A percentile compares a stretch with the other conserved stretches of the same genome.
Conservation (phyloP, 2,329 filamentous ascomycete species). For the Diplodia seriata region DNA sequence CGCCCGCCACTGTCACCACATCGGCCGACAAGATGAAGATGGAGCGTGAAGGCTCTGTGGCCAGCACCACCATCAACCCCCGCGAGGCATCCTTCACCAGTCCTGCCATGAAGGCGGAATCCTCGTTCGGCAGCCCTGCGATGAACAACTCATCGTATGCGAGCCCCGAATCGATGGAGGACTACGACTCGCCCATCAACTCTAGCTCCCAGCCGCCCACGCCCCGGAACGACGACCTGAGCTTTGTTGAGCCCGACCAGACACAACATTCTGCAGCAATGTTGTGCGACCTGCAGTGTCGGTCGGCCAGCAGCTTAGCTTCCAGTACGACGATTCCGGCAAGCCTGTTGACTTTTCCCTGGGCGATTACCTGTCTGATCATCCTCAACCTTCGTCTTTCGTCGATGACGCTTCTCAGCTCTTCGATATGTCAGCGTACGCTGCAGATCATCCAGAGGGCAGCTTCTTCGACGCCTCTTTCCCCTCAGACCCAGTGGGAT, state of each 20-base stretch:
- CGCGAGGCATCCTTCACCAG: slow-evolving; percentile 39
- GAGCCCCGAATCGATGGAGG: slow-evolving; percentile 48
- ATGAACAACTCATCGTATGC: slow-evolving; percentile 40
- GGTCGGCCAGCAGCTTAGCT: slow-evolving; percentile 64
- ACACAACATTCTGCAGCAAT: slow-evolving; percentile 99
- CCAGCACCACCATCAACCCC: slow-evolving; percentile 42
- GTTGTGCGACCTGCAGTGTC: slow-evolving; percentile 99
- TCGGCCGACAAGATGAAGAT: neutral
- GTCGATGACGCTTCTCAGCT: slow-evolving; percentile 44
- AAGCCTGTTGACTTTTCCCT: slow-evolving; percentile 38
- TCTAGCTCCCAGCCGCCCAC: slow-evolving; percentile 49
- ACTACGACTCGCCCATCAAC: slow-evolving; percentile 50
- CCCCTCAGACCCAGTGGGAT: slow-evolving; percentile 41
- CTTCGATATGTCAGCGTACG: slow-evolving; percentile 46
- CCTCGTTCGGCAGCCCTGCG: slow-evolving; percentile 33
- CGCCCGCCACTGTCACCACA: slow-evolving; percentile 12
- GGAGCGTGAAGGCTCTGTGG: slow-evolving; percentile 17
- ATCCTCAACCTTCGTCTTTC: slow-evolving; percentile 34
- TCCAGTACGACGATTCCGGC: slow-evolving; percentile 38
- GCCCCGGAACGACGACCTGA: slow-evolving; percentile 39
- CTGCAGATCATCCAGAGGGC: slow-evolving; percentile 43
- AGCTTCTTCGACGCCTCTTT: slow-evolving; percentile 47
- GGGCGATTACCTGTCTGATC: slow-evolving; percentile 50
- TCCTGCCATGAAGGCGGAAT: slow-evolving; percentile 35
- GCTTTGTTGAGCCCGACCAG: slow-evolving; percentile 75